Evolutionary conservation across 2,329 filamentous ascomycete genomes (phyloP), one percentile per base, ranked within the genome.

Genomic region (Emergomyces africanus): DNA sequence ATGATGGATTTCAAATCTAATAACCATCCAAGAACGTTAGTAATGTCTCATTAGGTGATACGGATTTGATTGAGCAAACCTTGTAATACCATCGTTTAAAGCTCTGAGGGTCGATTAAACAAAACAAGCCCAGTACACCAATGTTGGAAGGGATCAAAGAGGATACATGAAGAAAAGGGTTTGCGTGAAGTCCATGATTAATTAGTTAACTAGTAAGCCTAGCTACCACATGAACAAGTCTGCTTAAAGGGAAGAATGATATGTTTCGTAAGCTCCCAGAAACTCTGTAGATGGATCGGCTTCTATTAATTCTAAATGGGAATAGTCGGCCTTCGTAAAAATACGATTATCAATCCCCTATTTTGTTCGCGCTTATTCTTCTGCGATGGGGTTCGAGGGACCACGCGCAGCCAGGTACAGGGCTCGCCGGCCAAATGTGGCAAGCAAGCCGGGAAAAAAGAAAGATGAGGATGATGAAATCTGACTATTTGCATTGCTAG

Each of bases 1-100:
- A 62, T 55, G 53, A 44, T 50, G 48, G 50, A 42, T 59, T 62
- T 60, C 53, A 59, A 54, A 50, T 57, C 61, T 62, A 59, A 59
- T 23, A 25, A 2, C 12, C 51, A 54, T 39, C 25, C 20, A 41
- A 41, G 53, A 55, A 41, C 23, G 35, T 55, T 28, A 55, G 53
- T 37, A 30, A 42, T 54, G 35, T 54, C 51, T 54, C 35, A 18
- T 25, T 28, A 54, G 51, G 4, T 54, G 51, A 54, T 41, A 28
- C 3, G 51, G 35, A 20, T 54, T 54, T 41, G 51, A 41, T 54
- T 54, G 51, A 41, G 51, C 37, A 54, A 54, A 54, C 51, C 49
- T 35, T 37, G 49, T 12, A 41, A 54, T 54, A n/a, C 33, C 33
- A 41, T 54, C 37, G 42, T 41, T 54, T 53, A 35, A 53, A 53